Evolutionary conservation across 1,139 yeast species (phyloP).

Genomic region (Pichia sp.): DNA sequence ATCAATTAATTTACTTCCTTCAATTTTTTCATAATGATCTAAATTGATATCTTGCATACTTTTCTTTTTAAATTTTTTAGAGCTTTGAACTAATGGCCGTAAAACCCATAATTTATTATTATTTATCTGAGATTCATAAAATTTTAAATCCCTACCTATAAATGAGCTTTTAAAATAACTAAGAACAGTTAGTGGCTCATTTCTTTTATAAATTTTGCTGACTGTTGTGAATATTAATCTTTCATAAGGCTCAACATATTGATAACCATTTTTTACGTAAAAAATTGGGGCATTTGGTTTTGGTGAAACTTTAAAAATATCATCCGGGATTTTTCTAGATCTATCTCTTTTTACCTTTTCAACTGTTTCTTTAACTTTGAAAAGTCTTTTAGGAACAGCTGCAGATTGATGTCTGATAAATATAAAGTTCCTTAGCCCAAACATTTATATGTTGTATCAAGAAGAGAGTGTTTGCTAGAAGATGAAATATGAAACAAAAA

Average conservation of each 20-base stretch:
- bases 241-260: slow-evolving; percentile 5
- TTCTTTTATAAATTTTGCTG: background rate
- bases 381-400: background rate
- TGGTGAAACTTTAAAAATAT: slow-evolving; percentile 4
- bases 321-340: background rate
- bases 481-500: too few relatives aligned
- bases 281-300: slow-evolving; percentile 6
- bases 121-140: slow-evolving; percentile 3
- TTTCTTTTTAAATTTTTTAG: background rate
- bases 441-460: background rate
- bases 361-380: background rate
- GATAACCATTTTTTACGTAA: background rate
- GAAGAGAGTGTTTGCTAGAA: too few relatives aligned
- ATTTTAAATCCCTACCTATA: slow-evolving; percentile 7
- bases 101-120: slow-evolving; percentile 4
- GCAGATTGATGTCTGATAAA: background rate
- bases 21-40: background rate
- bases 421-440: background rate
- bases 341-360: background rate
- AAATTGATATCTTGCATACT: background rate
- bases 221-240: background rate
- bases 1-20: slow-evolving; percentile 7
- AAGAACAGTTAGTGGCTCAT: slow-evolving; percentile 1
- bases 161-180: slow-evolving; percentile 4
- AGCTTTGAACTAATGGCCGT: background rate